Evolutionary conservation across 2,329 filamentous ascomycete species (phyloP).

Genomic region (Zalaria obscura): DNA sequence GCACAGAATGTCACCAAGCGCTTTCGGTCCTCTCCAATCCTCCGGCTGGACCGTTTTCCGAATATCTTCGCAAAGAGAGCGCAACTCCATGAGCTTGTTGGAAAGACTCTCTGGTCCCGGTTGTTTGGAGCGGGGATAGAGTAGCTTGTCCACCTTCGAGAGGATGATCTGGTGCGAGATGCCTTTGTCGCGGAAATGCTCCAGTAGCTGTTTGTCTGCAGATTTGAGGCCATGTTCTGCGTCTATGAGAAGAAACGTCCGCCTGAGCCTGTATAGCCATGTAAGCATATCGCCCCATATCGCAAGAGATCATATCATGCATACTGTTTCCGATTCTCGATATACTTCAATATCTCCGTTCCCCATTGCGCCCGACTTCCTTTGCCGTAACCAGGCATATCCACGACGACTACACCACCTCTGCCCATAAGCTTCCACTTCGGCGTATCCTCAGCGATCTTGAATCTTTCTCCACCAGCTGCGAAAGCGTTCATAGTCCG

Average conservation of each 20-base stretch:
- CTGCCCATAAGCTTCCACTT: slow-evolving; percentile 24
- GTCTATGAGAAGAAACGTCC: slow-evolving; percentile 53
- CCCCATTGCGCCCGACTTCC: slow-evolving; percentile 50
- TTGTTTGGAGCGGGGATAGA: slow-evolving; percentile 19
- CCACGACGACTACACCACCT: slow-evolving; percentile 43
- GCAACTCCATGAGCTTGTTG: slow-evolving; percentile 19
- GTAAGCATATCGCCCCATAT: slow-evolving; percentile 11
- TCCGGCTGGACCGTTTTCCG: slow-evolving; percentile 28
- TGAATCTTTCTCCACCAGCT: slow-evolving; percentile 26
- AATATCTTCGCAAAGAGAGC: slow-evolving; percentile 23
- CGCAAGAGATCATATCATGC: not conserved
- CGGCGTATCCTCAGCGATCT: slow-evolving; percentile 14
- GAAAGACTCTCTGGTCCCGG: slow-evolving; percentile 12
- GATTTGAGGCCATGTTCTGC: slow-evolving; percentile 47
- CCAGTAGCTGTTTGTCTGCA: slow-evolving; percentile 44
- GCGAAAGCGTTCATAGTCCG: slow-evolving; percentile 53
- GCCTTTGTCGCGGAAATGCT: slow-evolving; percentile 38
- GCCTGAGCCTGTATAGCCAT: slow-evolving; percentile 29
- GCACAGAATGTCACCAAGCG: slow-evolving; percentile 42
- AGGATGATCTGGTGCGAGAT: slow-evolving; percentile 52
- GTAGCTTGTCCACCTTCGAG: slow-evolving; percentile 49
- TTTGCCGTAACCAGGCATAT: slow-evolving; percentile 59
- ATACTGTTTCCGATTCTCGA: slow-evolving; percentile 45
- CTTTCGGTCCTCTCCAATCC: slow-evolving; percentile 13
- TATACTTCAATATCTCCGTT: slow-evolving; percentile 52